Evolutionary conservation across 2,329 filamentous ascomycete genomes (phyloP).

Genomic region (Xylaria sp.): DNA sequence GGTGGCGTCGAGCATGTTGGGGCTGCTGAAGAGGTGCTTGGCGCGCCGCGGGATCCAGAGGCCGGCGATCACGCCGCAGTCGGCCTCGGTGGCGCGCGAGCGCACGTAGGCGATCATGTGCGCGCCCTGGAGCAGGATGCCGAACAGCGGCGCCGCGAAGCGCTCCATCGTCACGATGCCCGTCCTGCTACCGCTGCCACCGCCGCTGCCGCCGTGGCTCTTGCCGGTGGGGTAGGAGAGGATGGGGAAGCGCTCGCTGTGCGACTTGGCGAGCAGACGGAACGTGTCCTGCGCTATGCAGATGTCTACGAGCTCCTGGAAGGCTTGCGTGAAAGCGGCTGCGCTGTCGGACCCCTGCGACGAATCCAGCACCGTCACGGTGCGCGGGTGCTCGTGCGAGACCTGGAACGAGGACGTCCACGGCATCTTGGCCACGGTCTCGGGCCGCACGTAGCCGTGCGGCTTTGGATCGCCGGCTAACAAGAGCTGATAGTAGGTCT

Average conservation of each 20-base stretch:
- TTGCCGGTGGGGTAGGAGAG: constrained; percentile 34
- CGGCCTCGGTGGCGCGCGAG: constrained; percentile 40
- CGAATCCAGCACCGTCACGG: constrained; percentile 41
- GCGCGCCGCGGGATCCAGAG: constrained; percentile 74
- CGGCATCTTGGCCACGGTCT: constrained; percentile 53
- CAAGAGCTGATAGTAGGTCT: constrained; percentile 52
- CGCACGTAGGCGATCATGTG: constrained; percentile 64
- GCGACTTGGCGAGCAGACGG: constrained; percentile 40
- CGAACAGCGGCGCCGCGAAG: constrained; percentile 63
- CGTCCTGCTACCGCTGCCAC: not conserved
- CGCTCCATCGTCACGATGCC: constrained; percentile 43
- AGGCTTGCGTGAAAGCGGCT: constrained; percentile 39
- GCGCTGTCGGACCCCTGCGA: constrained; percentile 37
- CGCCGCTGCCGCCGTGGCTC: not conserved
- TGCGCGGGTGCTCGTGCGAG: constrained; percentile 35
- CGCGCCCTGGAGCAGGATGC: constrained; percentile 65
- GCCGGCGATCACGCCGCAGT: constrained; percentile 50
- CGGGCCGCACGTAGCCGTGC: constrained; percentile 57
- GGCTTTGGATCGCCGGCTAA: constrained; percentile 52
- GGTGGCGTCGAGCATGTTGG: constrained; percentile 74
- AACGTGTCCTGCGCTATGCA: constrained; percentile 40
- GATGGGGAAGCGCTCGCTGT: constrained; percentile 46
- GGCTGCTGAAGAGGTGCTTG: constrained; percentile 70
- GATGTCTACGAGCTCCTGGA: constrained; percentile 40
- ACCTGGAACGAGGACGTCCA: constrained; percentile 47